Evolutionary conservation across 1,284 basidiomycete genomes (phyloP), one percentile per base, ranked within the genome.

Genomic region (Leccinum angustisporum): DNA sequence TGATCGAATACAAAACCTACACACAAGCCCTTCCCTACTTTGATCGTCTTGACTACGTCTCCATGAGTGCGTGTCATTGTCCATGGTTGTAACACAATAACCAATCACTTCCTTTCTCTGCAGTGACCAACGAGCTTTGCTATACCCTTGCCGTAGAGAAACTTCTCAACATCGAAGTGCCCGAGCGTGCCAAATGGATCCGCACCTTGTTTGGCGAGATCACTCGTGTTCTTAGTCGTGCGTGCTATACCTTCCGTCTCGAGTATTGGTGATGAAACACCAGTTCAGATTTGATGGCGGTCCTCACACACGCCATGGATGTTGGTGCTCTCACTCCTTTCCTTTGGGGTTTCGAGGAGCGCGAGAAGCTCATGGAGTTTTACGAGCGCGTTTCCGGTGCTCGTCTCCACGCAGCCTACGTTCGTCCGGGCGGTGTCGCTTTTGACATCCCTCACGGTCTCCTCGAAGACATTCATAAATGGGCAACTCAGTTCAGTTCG

Each of bases 341-440:
- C 90, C 83, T 99, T 46, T 99, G 95, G 96, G 97, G 96, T 72
- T 98, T 99, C 83, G 97, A 99, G 79, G 97, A 99, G 80, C 95
- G 97, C 67, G 97, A 99, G 80, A 98, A 99, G 83, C 88, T 99
- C 67, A 98, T 98, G 97, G 97, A 99, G 78, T 99, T 99, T 80
- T 98, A 99, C 79, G 97, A 99, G 79, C 94, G 97, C 62, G 96
- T 99, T 38, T 98, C 96, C 9, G 97, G 97, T 69, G 97, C 97
- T 2, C 95, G 97, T 64, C 84, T 99, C 72, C 97, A 99, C 75
- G 90, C 95, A 6, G 97, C 97, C n/a, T 99, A 98, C 77, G 90
- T 99, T 55, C 93, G 97, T 65, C 97, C 97, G 4, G 97, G 97
- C 66, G 97, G 97, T 72, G 97, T 99, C 56, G 96, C 97, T 1